Evolutionary conservation across 1,139 yeast genomes (phyloP), one percentile per base, ranked within the genome.

Genomic region (Taiozyma sp.): DNA sequence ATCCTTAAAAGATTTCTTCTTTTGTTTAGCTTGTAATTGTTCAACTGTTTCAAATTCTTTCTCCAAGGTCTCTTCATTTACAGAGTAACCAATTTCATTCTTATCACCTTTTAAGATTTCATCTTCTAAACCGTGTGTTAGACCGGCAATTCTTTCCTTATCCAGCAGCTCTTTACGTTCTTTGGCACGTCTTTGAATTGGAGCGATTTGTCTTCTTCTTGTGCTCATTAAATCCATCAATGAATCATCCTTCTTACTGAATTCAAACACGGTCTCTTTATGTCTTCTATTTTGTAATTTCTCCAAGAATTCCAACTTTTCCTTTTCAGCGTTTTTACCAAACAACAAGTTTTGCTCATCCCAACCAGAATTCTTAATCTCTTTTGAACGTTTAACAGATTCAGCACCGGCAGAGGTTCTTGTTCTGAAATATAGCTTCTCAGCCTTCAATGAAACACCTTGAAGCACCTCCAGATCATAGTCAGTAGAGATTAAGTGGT

Each of bases 211-310:
- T 56, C 76, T 76, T 67, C 99, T 78, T 73, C 99, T 77, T 55
- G 81, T 81, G 57, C 84, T 77, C 99, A 95, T 93, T 62, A 93
- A 75, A 49, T 84, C 85, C 40, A 88, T 87, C 63, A 90, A 71
- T 56, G 82, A 83, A 57, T 87, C 87, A 56, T 85, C 91, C 49
- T 72, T 74, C 59, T 82, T 80, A 52, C 78, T 75, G 68, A 89
- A 85, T 67, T 95, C 99, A 67, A 95, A 95, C 9, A 95, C 97
- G 0, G 99, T 95, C 65, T 93, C 98, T 62, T 88, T 85, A 46
- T 80, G 72, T 48, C 76, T 67, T 62, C 97, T 75, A 59, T 88
- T 79, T 50, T 80, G 79, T 53, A 95, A 73, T 60, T 82, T 81
- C 13, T 81, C 85, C 57, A 95, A 75, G 62, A 93, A 83, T 21